A percentile compares a stretch with the other conserved stretches of the same genome.
These are phyloP conservation scores for Flaveria bidentis DNA, from an alignment of 129 eudicot species.

Conservation along the genomic window DNA sequence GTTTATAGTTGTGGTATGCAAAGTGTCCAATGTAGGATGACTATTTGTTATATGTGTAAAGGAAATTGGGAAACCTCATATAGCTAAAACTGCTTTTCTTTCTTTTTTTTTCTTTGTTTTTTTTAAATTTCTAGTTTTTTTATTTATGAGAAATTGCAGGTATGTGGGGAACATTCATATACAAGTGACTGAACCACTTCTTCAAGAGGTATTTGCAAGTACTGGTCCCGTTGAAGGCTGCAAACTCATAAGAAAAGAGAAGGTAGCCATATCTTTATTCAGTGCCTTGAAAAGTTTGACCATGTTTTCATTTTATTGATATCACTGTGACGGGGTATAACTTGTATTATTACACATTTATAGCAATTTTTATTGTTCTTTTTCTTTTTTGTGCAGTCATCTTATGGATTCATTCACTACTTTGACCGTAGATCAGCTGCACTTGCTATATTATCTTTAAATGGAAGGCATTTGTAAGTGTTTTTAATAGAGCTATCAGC, in stretches of 20 bases:
- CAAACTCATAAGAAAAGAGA: constrained; percentile 86
- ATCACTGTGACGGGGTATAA: not conserved
- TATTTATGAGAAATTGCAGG: constrained; percentile 68
- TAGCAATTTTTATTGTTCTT: not conserved
- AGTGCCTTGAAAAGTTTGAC: not conserved
- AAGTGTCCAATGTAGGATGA: constrained; percentile 28
- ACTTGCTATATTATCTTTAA: constrained; percentile 79
- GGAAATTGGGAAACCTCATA: constrained; percentile 19
- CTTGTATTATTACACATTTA: constrained; percentile 24
- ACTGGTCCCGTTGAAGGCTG: constrained; percentile 92
- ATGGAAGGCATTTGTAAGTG: constrained; percentile 93
- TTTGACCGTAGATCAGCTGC: constrained; percentile 92
- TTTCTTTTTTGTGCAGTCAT: constrained; percentile 61
- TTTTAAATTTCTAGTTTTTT: constrained; percentile 40
- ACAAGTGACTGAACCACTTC: constrained; percentile 88
- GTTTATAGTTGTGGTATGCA: constrained; percentile 19
- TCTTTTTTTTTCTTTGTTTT: not conserved
- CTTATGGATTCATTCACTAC: constrained; percentile 91
- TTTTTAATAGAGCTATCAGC: not conserved
- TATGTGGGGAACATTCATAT: constrained; percentile 88
- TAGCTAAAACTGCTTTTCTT: constrained; percentile 16
- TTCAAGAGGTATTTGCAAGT: constrained; percentile 79
- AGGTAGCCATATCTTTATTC: constrained; percentile 43
- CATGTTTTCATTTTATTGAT: constrained; percentile 9
- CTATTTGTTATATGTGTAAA: constrained; percentile 25